Evolutionary conservation across 2,329 filamentous ascomycete genomes (phyloP), one percentile per base, ranked within the genome.

Genomic region (Fusarium cicatricum): DNA sequence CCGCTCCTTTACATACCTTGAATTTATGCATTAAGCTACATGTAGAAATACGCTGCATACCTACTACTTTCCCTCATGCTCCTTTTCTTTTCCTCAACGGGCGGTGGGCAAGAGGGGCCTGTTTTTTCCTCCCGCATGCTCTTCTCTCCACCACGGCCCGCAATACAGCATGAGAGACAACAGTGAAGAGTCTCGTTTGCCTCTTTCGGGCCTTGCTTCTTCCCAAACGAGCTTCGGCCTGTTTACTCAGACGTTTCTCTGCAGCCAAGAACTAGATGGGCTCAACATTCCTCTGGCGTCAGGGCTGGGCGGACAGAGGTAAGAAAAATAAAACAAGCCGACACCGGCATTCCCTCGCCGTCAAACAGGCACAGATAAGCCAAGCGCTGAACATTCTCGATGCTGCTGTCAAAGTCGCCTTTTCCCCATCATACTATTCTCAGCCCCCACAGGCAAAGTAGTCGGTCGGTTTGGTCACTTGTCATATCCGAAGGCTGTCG

Each of bases 401-500:
- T 26, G 23, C 23, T 26, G 23, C 23, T 10, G 6, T 10, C n/a
- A 7, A 7, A 32, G 29, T 32, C 33, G 26, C 21, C 19, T 26
- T 17, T 17, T 45, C 9, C 11, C 32, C 15, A 52, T 59, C 36
- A n/a, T 10, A 16, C 12, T 42, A n/a, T 38, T 29, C 16, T 17
- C 52, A 61, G 31, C 47, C 39, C 46, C 53, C 33, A 42, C 21
- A 8, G 8, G 7, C 29, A 12, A 49, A 31, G 29, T n/a, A 14
- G 14, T n/a, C 29, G 12, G 29, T 32, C 29, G 12, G 29, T 7
- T 32, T 8, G 11, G 36, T 65, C 51, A 59, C 17, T 53, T 63
- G 47, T 60, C 60, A 62, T 28, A 57, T 55, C 60, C 59, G 51
- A 55, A 59, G 14, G 9, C 29, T 32, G 32, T 62, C 55, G 45